These are phyloP conservation scores for Myriangium duriaei DNA, from an alignment of 2,329 filamentous ascomycete genomes.

Conservation along the genomic window DNA sequence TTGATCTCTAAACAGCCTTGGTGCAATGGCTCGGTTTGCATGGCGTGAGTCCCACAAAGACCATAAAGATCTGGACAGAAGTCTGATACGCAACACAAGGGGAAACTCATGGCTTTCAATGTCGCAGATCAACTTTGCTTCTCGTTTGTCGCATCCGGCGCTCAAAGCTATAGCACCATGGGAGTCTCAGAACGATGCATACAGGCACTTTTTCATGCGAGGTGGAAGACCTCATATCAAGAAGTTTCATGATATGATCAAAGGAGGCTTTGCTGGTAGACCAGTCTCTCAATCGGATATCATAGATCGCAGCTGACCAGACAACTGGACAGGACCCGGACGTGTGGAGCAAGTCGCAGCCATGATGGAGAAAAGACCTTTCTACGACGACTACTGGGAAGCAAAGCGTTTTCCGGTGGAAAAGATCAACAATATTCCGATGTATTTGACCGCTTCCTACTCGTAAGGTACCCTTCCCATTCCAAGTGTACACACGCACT, in stretches of 20 bases:
- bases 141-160: slow-evolving; percentile 30
- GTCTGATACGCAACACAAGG: no score
- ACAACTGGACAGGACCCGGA: no score
- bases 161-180: slow-evolving; percentile 34
- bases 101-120: not conserved
- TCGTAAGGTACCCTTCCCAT: no score
- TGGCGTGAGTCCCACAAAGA: slow-evolving; percentile 27
- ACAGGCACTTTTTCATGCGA: slow-evolving; percentile 34
- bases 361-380: not conserved
- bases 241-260: not conserved
- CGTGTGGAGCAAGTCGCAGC: not conserved
- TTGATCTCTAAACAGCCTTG: slow-evolving; percentile 29
- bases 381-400: not conserved
- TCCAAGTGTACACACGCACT: no score
- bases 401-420: not conserved
- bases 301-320: not conserved
- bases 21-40: slow-evolving; percentile 34
- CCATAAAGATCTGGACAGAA: no score
- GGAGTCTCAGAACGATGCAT: slow-evolving; percentile 36
- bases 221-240: slow-evolving; percentile 24
- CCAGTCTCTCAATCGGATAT: not conserved
- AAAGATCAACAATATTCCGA: not conserved
- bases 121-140: not conserved
- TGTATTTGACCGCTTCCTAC: not conserved
- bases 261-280: not conserved